Base-by-base conservation (phyloP, 768 basidiomycete species). In the Tubosaeta brunneosetosa region DNA sequence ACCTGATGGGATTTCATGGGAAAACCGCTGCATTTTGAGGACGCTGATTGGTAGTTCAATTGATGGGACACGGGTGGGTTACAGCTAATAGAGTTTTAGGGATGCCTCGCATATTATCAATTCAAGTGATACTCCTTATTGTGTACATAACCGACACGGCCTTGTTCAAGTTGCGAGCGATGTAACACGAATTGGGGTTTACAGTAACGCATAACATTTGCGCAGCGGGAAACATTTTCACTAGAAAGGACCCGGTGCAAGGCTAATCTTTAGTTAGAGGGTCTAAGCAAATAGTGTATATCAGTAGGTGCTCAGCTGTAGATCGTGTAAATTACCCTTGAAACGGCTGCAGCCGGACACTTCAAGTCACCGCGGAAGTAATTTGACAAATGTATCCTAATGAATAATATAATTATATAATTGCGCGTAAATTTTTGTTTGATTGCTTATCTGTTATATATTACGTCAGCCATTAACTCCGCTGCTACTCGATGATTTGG, bases 31-130 rank as follows among this genome's bases (percentile, higher is more conserved):
- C 17, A 17, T 47, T 55, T 50, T 52, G 43, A 44, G 19, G 49
- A 55, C 27, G 49, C 50, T 52, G 57, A 64, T 66, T 60, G 59
- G 55, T 53, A 60, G 62, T 60, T 65, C 56, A 62, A 54, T 37
- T 16, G 43, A 16, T 25, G 22, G 22, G 22, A 22, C 22, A 22
- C 29, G 29, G 29, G 29, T 9, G 59, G 49, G 55, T 38, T 38
- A 32, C 27, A 50, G 54, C 46, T 54, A 65, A 69, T 68, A 70
- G 57, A 60, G 60, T 70, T 68, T 70, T 59, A 66, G 66, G 57
- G 54, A 58, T 58, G 61, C 44, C 38, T 44, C 58, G 52, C 44
- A 53, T 38, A 12, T 22, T 22, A 52, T 49, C 43, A 25, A 50
- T 37, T 46, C 36, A 38, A 52, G 32, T 27, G 16, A 33, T 40